Evolutionary conservation across 257 asterid genomes (phyloP).

Genomic region (Agastache rugosa): DNA sequence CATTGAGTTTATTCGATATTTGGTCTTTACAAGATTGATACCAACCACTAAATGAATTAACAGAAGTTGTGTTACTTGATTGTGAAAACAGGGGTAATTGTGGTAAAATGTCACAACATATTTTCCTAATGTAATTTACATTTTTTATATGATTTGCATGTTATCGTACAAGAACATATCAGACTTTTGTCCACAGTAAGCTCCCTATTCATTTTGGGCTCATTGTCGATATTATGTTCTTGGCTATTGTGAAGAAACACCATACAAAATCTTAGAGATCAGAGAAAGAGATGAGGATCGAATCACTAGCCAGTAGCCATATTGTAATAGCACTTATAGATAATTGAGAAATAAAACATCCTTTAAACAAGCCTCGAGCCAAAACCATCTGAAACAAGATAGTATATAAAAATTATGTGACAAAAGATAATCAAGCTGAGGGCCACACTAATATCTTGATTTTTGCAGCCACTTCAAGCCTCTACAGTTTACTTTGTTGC

Average conservation of each 20-base stretch:
- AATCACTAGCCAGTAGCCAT: neutral
- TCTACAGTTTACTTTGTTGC: slow-evolving; percentile 17
- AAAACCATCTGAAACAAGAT: neutral
- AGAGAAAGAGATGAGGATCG: neutral
- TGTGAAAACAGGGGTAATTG: too few species aligned
- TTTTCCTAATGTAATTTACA: too few species aligned
- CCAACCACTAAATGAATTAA: too few species aligned
- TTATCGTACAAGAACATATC: too few species aligned
- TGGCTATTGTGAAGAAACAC: neutral
- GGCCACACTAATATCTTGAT: slow-evolving; percentile 41
- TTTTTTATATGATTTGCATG: too few species aligned
- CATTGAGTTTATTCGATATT: neutral
- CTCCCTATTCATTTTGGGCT: too few species aligned
- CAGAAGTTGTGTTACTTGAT: too few species aligned
- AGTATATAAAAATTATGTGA: neutral
- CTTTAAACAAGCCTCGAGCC: neutral
- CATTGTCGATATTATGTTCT: too few species aligned
- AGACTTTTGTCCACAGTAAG: too few species aligned
- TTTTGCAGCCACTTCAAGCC: slow-evolving; percentile 64
- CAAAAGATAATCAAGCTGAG: slow-evolving; percentile 42
- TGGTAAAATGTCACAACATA: too few species aligned
- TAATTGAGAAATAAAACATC: neutral
- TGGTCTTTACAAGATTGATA: neutral
- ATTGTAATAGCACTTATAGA: neutral
- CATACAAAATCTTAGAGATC: neutral